Base-by-base conservation (phyloP, 164 flowering plant genomes). In the Nymphaea colorata region DNA sequence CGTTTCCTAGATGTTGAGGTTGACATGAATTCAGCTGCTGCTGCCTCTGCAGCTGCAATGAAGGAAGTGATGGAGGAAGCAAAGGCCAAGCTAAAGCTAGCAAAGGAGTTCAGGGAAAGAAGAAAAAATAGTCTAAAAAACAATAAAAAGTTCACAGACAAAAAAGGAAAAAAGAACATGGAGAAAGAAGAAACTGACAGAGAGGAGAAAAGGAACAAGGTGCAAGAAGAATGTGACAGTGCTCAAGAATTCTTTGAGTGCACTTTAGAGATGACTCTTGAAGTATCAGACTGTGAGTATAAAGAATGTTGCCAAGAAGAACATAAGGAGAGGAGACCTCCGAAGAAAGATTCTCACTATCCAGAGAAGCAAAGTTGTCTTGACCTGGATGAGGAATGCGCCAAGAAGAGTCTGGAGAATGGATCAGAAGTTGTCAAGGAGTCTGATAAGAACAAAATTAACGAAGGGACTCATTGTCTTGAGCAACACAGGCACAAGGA, bases 1-100 rank as follows among this genome's bases (percentile, higher is more conserved):
- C 77, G 83, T 67, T 86, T 73, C 79, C 78, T 82, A 76, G 95
- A 91, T 71, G 87, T 87, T 66, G 93, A 91, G 76, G 79, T 87
- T n/a, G 90, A 88, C 81, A 82, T 84, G 42, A 81, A 85, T 73
- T 83, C 86, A 64, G 86, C 90, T 71, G 87, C 89, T 60, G 79
- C 79, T 18, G 87, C 76, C 51, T 82, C 89, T 67, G 88, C 87
- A 66, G 87, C 85, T 68, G 83, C 86, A 43, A 82, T 85, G 83
- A 85, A 81, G 79, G 87, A 84, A 75, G 90, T 83, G 68, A 82
- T 86, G 86, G 83, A 80, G 68, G 79, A 79, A 74, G 88, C 94
- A 73, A 80, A 88, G 78, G 87, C 78, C 59, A 82, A 79, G 69
- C 78, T 85, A n/a, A 85, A 71, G 76, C 82, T 76, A 79, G 85